These are phyloP conservation scores for Apiospora kogelbergensis DNA, from an alignment of 2,329 filamentous ascomycete species.

Conservation along the genomic window DNA sequence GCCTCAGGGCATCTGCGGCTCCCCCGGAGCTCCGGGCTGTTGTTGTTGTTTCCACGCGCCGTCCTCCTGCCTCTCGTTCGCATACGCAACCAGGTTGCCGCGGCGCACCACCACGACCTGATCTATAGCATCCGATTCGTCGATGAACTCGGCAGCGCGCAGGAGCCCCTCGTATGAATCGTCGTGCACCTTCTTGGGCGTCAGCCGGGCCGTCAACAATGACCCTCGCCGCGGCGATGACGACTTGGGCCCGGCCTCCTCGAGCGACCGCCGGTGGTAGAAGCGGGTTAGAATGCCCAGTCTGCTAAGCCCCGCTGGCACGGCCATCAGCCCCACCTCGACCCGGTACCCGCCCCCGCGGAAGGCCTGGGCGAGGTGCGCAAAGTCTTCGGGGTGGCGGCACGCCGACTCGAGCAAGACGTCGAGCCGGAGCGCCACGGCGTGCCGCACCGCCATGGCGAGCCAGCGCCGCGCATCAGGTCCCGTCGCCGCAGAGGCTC, in stretches of 20 bases:
- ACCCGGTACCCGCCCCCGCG: constrained; percentile 35
- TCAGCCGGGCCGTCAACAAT: constrained; percentile 41
- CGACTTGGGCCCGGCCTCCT: not conserved
- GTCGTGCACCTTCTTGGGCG: constrained; percentile 44
- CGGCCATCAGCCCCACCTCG: constrained; percentile 42
- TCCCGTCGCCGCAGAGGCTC: constrained; percentile 40
- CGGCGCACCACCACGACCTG: constrained; percentile 40
- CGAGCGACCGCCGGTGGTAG: constrained; percentile 29
- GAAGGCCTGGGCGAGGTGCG: constrained; percentile 35
- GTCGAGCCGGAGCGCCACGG: constrained; percentile 30
- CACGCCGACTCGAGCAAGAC: constrained; percentile 47
- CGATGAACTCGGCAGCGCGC: constrained; percentile 37
- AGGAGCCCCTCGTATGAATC: constrained; percentile 42
- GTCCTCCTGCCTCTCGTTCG: constrained; percentile 16
- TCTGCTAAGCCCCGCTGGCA: constrained; percentile 40
- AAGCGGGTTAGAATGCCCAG: constrained; percentile 43
- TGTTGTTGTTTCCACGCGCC: constrained; percentile 11
- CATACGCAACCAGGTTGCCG: constrained; percentile 36
- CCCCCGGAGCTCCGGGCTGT: not conserved
- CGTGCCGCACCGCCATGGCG: constrained; percentile 36
- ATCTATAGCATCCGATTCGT: constrained; percentile 30
- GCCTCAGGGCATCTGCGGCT: not conserved
- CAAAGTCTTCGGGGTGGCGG: constrained; percentile 43
- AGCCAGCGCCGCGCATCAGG: constrained; percentile 46
- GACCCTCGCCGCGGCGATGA: not conserved